phyloP scores from a whole-genome alignment of 306 rosid species.

The Sicyos baderoa region DNA sequence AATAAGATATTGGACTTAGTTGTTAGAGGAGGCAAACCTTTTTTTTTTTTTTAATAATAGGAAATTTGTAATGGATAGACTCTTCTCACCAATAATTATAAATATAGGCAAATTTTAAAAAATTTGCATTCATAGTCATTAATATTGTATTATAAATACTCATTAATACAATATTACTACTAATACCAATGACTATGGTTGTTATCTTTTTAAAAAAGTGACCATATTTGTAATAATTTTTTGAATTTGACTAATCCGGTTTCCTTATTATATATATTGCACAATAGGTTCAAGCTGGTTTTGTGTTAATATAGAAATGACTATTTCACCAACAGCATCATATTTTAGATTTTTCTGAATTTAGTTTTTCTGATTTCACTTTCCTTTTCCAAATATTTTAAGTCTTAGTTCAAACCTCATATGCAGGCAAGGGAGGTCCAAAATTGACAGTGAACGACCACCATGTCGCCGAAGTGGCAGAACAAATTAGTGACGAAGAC shows the following conservation, averaged over 20 bases:
- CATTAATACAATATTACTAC: too few relatives aligned
- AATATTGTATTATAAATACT: too few relatives aligned
- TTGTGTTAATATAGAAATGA: not conserved
- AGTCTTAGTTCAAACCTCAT: not conserved
- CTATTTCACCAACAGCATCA: not conserved
- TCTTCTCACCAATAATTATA: too few relatives aligned
- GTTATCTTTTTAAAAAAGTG: too few relatives aligned
- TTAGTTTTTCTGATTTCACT: not conserved
- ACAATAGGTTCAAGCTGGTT: not conserved
- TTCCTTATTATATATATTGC: too few relatives aligned
- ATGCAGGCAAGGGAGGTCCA: constrained; percentile 27
- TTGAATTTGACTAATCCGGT: too few relatives aligned
- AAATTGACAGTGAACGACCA: constrained; percentile 5
- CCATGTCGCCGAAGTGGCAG: constrained; percentile 24
- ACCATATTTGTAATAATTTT: too few relatives aligned
- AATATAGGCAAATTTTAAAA: too few relatives aligned
- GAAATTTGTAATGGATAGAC: too few relatives aligned
- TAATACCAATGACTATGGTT: too few relatives aligned
- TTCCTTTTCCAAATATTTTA: not conserved
- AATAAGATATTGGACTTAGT: not conserved
- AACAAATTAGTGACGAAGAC: constrained; percentile 26
- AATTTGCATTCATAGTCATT: too few relatives aligned
- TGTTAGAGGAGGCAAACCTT: not conserved
- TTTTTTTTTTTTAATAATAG: too few relatives aligned
- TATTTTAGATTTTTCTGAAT: not conserved